Conservation (phyloP, 768 basidiomycete genomes). For the Auricularia heimuer region DNA sequence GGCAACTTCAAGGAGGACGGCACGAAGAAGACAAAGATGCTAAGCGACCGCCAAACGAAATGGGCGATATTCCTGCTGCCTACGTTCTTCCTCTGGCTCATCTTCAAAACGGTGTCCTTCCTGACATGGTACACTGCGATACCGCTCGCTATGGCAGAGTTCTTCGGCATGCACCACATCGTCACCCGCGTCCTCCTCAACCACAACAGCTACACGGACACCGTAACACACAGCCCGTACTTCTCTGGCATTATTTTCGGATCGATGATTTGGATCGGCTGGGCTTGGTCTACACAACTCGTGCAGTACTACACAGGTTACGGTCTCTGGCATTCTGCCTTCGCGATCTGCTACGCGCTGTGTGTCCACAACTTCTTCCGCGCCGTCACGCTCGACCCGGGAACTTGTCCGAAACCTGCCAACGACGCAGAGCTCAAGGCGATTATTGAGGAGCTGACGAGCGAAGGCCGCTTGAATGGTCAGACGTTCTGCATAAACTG, state of each 20-base stretch:
- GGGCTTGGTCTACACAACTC: constrained; percentile 71
- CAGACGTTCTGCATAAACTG: constrained; percentile 95
- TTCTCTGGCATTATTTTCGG: constrained; percentile 84
- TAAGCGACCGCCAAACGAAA: constrained; percentile 81
- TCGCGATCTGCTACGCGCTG: constrained; percentile 55
- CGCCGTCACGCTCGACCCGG: constrained; percentile 80
- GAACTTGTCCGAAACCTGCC: constrained; percentile 69
- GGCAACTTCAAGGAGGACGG: constrained; percentile 77
- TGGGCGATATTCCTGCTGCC: constrained; percentile 72
- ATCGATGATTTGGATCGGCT: constrained; percentile 80
- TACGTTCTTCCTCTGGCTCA: constrained; percentile 65
- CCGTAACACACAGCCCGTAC: constrained; percentile 80
- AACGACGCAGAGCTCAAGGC: constrained; percentile 83
- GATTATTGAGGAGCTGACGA: constrained; percentile 87
- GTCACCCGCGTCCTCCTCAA: constrained; percentile 81
- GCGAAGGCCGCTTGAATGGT: constrained; percentile 81
- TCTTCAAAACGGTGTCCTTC: constrained; percentile 74
- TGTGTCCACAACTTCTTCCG: constrained; percentile 90
- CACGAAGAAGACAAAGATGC: constrained; percentile 47
- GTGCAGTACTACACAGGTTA: constrained; percentile 69
- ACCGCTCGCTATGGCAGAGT: constrained; percentile 73
- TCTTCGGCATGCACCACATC: constrained; percentile 89
- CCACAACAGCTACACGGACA: constrained; percentile 71
- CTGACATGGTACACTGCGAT: constrained; percentile 87
- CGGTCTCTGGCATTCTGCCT: constrained; percentile 64